A percentile compares a stretch with the other conserved stretches of the same genome.
These are phyloP conservation scores for Phytopythium mirpurense DNA, from an alignment of 352 stramenopile species.

Conservation along the genomic window DNA sequence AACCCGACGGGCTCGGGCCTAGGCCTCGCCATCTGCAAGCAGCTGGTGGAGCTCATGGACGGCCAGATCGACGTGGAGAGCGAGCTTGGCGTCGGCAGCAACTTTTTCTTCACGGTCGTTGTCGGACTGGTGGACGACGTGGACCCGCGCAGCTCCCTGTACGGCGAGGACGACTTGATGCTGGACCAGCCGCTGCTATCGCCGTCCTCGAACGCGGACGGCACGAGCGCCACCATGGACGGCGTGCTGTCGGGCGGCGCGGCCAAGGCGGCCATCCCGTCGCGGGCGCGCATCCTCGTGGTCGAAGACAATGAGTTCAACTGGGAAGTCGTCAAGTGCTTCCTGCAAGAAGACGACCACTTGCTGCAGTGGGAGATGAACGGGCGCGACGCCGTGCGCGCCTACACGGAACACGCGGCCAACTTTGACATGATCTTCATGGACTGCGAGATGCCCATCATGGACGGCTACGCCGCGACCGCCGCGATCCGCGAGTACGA, in stretches of 20 bases:
- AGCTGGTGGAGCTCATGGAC: conserved; percentile 68
- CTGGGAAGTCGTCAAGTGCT: conserved; percentile 88
- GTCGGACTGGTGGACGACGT: conserved; percentile 33
- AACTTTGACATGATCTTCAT: conserved; percentile 80
- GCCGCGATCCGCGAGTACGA: conserved; percentile 70
- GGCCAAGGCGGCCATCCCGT: conserved; percentile 32
- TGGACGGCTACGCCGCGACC: conserved; percentile 78
- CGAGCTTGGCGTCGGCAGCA: conserved; percentile 43
- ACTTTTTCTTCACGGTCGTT: conserved; percentile 70
- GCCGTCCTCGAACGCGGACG: conserved; percentile 34
- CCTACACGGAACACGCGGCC: conserved; percentile 73
- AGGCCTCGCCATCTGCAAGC: conserved; percentile 69
- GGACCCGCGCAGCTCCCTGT: conserved; percentile 41
- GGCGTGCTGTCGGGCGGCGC: conserved; percentile 14
- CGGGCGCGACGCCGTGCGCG: conserved; percentile 55
- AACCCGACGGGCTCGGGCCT: conserved; percentile 63
- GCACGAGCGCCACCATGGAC: conserved; percentile 27
- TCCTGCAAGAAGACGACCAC: conserved; percentile 77
- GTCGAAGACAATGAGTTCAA: conserved; percentile 91
- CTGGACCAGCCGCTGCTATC: conserved; percentile 14
- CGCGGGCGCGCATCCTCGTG: conserved; percentile 70
- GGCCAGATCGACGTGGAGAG: conserved; percentile 69
- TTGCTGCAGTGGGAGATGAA: conserved; percentile 81
- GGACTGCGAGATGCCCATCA: conserved; percentile 87
- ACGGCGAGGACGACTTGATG: conserved; percentile 47